phyloP scores from a whole-genome alignment of 768 basidiomycete species.

The Pulveroboletus ravenelii region DNA sequence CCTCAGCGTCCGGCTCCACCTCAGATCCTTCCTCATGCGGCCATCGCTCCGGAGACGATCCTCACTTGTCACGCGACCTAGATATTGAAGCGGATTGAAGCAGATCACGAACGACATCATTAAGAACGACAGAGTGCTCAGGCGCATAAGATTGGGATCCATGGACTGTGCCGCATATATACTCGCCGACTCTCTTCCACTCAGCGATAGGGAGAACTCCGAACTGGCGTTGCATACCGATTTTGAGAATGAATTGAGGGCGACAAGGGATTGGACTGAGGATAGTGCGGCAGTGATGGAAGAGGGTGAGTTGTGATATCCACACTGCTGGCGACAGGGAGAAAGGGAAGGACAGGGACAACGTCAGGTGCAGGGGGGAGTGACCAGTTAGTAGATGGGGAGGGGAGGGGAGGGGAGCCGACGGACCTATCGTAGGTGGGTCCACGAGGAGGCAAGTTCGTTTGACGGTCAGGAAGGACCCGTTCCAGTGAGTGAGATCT shows the following conservation, averaged over 20 bases:
- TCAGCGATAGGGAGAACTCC: conserved; percentile 40
- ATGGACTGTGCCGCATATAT: conserved; percentile 8
- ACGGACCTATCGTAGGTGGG: conserved; percentile 35
- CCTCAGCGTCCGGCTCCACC: conserved; percentile 2
- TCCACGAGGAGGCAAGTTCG: no score
- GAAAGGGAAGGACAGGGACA: neutral
- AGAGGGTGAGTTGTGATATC: conserved; percentile 54
- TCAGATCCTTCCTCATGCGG: conserved; percentile 1
- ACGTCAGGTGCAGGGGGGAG: neutral
- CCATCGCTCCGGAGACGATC: neutral
- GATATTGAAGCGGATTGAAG: conserved; percentile 37
- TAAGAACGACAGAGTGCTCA: conserved; percentile 90
- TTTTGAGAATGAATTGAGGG: conserved; percentile 87
- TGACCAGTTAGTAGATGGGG: conserved; percentile 27
- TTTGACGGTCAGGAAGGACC: no score
- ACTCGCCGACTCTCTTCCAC: conserved; percentile 23
- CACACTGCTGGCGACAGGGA: conserved; percentile 21
- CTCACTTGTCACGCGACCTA: conserved; percentile 52
- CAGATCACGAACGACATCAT: conserved; percentile 91
- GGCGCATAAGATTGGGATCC: conserved; percentile 40
- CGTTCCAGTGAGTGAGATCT: no score
- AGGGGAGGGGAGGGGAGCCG: conserved; percentile 32
- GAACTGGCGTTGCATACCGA: conserved; percentile 71
- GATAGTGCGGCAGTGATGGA: conserved; percentile 6
- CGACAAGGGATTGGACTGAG: conserved; percentile 40